Percentiles rank a stretch among this genome's conserved stretches.
Conservation (phyloP, 2,329 filamentous ascomycete genomes). For the Arthrobotrys musiformis region DNA sequence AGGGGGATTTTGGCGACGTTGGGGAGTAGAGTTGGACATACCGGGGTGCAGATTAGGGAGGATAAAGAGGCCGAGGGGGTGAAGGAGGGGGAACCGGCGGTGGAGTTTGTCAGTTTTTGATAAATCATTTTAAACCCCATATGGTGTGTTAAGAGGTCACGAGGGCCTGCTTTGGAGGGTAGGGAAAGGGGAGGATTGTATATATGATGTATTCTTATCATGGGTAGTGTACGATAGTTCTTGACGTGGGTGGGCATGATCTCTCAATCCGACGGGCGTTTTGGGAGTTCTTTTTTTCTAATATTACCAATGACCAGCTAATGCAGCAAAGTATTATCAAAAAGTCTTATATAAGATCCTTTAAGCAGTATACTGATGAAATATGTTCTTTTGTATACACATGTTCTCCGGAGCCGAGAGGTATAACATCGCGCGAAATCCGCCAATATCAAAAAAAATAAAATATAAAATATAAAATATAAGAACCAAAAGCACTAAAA, state of each 20-base stretch:
- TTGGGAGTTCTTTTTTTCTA: not conserved
- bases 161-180: no score
- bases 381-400: not conserved
- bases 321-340: no score
- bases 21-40: constrained; percentile 37
- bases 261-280: constrained; percentile 31
- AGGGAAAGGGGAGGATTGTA: not conserved
- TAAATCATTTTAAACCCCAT: no score
- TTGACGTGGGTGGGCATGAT: not conserved
- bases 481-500: not conserved
- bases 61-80: not conserved
- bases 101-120: constrained; percentile 25
- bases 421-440: not conserved
- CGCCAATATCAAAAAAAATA: no score
- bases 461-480: not conserved
- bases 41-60: constrained; percentile 44
- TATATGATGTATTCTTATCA: constrained; percentile 24
- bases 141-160: no score
- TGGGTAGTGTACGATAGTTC: not conserved
- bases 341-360: no score
- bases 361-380: no score
- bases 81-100: not conserved
- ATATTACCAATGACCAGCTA: no score
- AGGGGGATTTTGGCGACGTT: constrained; percentile 31
- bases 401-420: not conserved